phyloP scores from a whole-genome alignment of 495 filamentous ascomycete genomes.

The Trichoderma gamsii region DNA sequence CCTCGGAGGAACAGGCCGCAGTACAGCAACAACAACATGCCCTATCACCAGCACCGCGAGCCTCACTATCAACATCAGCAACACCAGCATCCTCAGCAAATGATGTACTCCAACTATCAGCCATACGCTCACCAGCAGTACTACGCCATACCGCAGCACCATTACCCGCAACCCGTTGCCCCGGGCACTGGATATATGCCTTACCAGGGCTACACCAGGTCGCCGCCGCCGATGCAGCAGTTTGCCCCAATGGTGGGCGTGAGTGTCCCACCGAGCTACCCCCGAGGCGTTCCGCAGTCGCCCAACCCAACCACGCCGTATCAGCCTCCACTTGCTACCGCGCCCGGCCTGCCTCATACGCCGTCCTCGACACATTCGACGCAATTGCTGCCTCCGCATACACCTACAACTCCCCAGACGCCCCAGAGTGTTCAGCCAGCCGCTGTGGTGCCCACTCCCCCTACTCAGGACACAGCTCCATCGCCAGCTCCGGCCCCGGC shows the following conservation, averaged over 20 bases:
- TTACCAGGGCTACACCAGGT: conserved; percentile 32
- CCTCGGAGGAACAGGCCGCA: conserved; percentile 4
- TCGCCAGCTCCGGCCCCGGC: background rate
- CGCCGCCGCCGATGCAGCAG: conserved; percentile 38
- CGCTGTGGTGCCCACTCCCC: conserved; percentile 4
- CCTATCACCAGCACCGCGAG: conserved; percentile 5
- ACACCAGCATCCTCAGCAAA: conserved; percentile 18
- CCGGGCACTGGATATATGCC: conserved; percentile 32
- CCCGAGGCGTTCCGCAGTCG: conserved; percentile 38
- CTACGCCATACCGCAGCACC: conserved; percentile 36
- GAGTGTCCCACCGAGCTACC: conserved; percentile 32
- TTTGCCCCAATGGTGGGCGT: conserved; percentile 37
- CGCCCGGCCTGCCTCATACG: conserved; percentile 27
- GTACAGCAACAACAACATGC: background rate
- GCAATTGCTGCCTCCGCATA: conserved; percentile 16
- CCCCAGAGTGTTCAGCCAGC: background rate
- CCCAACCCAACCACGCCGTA: conserved; percentile 34
- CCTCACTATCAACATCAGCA: conserved; percentile 26
- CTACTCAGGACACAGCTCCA: conserved; percentile 11
- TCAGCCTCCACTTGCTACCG: conserved; percentile 32
- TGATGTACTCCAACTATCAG: conserved; percentile 33
- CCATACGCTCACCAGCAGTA: conserved; percentile 30
- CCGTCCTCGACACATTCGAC: conserved; percentile 42
- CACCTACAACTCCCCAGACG: conserved; percentile 10
- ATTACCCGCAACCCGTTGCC: conserved; percentile 34